Evolutionary conservation across 306 rosid genomes (phyloP), one percentile per base, ranked within the genome.

Genomic region (Acacia melanoxylon): DNA sequence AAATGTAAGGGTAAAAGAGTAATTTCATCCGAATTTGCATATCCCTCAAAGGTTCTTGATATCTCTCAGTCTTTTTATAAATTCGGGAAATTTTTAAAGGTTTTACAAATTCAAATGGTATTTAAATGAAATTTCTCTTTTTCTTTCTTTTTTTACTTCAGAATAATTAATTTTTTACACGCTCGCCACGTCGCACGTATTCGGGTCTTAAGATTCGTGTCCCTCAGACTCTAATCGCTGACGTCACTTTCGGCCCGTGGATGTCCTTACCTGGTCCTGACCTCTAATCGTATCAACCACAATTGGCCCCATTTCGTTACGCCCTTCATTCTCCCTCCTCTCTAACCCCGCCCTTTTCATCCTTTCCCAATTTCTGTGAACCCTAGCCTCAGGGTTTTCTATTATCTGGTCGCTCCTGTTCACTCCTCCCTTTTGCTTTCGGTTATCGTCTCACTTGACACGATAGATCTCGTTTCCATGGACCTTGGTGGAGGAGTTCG

Each of bases 401-500:
- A 8, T 52, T 54, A 6, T 56, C 10, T 56, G 56, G 29, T 69
- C 25, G 63, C 45, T 10, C 12, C 29, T 6, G 27, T 48, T 8
- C 6, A 20, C 40, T 37, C 8, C 14, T 56, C 13, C 49, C 2
- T 15, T 68, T 20, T 10, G 42, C 71, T 12, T 82, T 71, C 54
- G 45, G 13, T 56, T 72, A 29, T 10, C 25, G 14, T 48, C 51
- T 48, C 27, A 6, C 41, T 72, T 27, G 0, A 11, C 25, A 29
- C 22, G 31, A 69, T 72, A 12, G 51, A 69, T 70, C 63, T 63
- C 66, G 37, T 52, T 67, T 19, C 68, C 24, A 91, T 91, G 94
- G 94, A 91, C 77, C 80, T 61, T 67, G 90, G 88, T 37, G 86
- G 84, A 9, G 86, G 83, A 12, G 86, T 70, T 51, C 97, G 93